Evolutionary conservation across 129 eudicot species (phyloP).

Genomic region (Oenanthe sinensis): DNA sequence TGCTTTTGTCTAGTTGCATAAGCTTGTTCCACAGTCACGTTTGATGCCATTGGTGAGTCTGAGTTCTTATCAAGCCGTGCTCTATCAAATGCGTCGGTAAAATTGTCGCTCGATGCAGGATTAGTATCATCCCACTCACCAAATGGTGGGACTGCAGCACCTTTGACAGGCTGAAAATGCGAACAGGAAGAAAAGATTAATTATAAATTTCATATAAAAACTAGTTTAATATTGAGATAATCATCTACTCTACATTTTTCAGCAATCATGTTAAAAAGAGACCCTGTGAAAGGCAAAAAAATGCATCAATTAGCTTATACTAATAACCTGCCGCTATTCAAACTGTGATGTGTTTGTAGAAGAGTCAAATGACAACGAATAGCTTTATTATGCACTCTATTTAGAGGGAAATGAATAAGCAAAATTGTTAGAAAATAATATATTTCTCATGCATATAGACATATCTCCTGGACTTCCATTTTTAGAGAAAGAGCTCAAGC

Average conservation of each 20-base stretch:
- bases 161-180: slow-evolving; percentile 54
- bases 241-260: background rate
- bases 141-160: slow-evolving; percentile 65
- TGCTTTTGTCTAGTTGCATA: slow-evolving; percentile 21
- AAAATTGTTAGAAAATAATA: too few species aligned
- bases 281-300: too few species aligned
- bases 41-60: slow-evolving; percentile 25
- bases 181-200: background rate
- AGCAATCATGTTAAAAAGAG: background rate
- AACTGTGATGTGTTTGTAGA: background rate
- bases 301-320: background rate
- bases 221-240: background rate
- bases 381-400: background rate
- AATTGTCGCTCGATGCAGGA: slow-evolving; percentile 62
- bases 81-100: slow-evolving; percentile 49
- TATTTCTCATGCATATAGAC: too few species aligned
- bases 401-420: too few species aligned
- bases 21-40: slow-evolving; percentile 21
- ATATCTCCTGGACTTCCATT: too few species aligned
- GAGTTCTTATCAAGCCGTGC: slow-evolving; percentile 42
- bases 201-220: background rate
- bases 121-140: slow-evolving; percentile 72
- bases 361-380: background rate
- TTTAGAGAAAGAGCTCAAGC: too few species aligned
- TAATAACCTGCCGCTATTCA: background rate